Base-by-base conservation (phyloP, 164 flowering plant species). In the Akebia trifoliata region DNA sequence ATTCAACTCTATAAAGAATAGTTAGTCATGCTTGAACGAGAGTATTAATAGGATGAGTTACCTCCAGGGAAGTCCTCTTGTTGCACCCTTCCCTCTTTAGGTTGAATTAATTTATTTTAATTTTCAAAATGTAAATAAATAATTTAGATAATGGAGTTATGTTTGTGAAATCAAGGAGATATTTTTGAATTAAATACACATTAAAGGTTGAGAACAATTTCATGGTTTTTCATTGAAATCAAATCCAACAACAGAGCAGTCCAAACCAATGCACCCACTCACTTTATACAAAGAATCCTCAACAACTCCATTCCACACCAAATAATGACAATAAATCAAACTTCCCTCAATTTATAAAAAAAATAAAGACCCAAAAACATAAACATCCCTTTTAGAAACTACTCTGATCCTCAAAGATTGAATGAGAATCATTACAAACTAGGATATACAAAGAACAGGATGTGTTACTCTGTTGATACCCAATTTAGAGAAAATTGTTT, bases 401-500 rank as follows among this genome's bases (percentile, higher is more conserved):
- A 43, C 21, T 43, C 21, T 43, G 24, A 43, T 43, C 47, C 47
- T 43, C 47, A 43, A 43, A 43, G 18, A 43, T n/a, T 18, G 21
- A 40, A 43, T 43, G 47, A 43, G 47, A 21, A 40, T 11, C 44
- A 40, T 15, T 40, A 15, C 12, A 15, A 15, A 17, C 44, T 15
- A 40, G 20, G 17, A 40, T 21, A 40, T 15, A 24, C 18, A 14
- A 39, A 39, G 43, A 50, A 50, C 14, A 26, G 48, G 0, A 50
- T 28, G 22, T 22, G 51, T 47, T 20, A 6, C 26, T 54, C 34
- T 22, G 30, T 14, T 26, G 14, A 46, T 34, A 4, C 51, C 28
- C 25, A 12, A 21, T 25, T 32, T 25, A 28, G 8, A 4, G n/a
- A 37, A 36, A 51, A 25, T 70, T 64, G 65, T 61, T 56, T 57